Conservation (phyloP, 2,329 filamentous ascomycete species). For the Ciborinia camelliae region DNA sequence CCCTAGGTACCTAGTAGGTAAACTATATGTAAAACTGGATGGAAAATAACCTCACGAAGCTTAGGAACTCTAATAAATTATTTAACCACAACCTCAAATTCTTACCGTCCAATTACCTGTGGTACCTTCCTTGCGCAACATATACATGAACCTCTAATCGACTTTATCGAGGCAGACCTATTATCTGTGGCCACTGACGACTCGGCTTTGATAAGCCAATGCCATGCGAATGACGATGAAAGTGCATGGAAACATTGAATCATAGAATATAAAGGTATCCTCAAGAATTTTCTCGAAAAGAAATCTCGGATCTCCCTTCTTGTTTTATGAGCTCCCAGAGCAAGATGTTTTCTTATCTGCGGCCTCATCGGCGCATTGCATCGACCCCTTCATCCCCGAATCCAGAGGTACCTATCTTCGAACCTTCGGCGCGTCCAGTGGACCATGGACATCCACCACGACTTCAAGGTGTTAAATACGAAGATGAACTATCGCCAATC, state of each 20-base stretch:
- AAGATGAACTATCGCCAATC: constrained; percentile 29
- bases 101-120: neutral
- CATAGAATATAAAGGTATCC: neutral
- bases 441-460: constrained; percentile 34
- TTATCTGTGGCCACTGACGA: neutral
- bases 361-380: constrained; percentile 37
- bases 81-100: neutral
- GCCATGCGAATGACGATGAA: constrained; percentile 1
- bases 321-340: constrained; percentile 2
- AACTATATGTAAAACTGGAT: too few species aligned
- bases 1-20: too few species aligned
- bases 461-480: constrained; percentile 27
- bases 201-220: neutral
- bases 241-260: neutral
- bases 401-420: constrained; percentile 32
- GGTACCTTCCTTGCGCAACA: neutral
- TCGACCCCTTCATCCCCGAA: constrained; percentile 37
- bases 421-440: constrained; percentile 27
- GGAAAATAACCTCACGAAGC: neutral
- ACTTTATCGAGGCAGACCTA: neutral
- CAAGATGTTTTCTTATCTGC: constrained; percentile 39
- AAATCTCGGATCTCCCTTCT: neutral
- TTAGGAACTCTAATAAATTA: neutral
- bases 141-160: neutral
- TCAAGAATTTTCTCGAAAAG: neutral